phyloP scores from a whole-genome alignment of 2,329 filamentous ascomycete species.

The Talaromyces sp. region DNA sequence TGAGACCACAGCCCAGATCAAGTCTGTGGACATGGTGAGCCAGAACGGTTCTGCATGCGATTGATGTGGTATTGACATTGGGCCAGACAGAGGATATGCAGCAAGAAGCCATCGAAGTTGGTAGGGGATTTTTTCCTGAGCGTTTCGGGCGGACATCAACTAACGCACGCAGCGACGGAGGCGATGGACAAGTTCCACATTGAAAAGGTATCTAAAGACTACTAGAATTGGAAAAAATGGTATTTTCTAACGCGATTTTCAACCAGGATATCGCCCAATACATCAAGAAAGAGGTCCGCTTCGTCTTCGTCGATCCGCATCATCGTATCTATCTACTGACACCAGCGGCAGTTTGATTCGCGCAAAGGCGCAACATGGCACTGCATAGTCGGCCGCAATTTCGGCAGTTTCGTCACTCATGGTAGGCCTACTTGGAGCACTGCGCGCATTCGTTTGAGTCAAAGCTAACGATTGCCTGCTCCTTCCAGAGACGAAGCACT shows the following conservation, averaged over 20 bases:
- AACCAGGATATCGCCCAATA: constrained; percentile 84
- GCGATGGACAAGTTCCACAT: constrained; percentile 68
- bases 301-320: constrained; percentile 3
- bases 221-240: neutral
- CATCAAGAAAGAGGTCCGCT: constrained; percentile 82
- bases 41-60: neutral
- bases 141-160: constrained; percentile 12
- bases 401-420: constrained; percentile 97
- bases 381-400: constrained; percentile 97
- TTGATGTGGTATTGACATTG: neutral
- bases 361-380: constrained; percentile 98
- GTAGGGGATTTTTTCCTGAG: constrained; percentile 50
- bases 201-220: constrained; percentile 56
- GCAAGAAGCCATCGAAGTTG: constrained; percentile 88
- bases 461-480: neutral
- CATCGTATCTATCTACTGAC: constrained; percentile 15
- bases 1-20: constrained; percentile 71
- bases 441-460: neutral
- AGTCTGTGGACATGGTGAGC: constrained; percentile 95
- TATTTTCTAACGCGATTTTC: neutral
- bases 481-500: constrained; percentile 87
- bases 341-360: constrained; percentile 71
- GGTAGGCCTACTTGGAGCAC: constrained; percentile 52
- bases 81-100: constrained; percentile 95
- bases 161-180: constrained; percentile 54